Percentiles rank a stretch among this genome's conserved stretches.
Conservation (phyloP, 2,329 filamentous ascomycete species). For the Alternaria sp. region DNA sequence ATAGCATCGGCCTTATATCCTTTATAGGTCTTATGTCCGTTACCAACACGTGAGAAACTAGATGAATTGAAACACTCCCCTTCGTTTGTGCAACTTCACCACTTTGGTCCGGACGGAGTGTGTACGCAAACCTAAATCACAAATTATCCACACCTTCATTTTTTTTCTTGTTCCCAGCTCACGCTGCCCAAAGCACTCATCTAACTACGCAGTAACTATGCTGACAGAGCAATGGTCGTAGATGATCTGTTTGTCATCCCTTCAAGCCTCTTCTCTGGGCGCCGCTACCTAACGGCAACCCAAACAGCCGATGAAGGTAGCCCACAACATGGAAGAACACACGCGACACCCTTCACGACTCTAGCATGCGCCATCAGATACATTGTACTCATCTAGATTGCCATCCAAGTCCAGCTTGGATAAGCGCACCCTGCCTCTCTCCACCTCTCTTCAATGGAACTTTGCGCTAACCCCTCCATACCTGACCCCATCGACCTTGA, state of each 20-base stretch:
- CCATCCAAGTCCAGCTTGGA: background rate
- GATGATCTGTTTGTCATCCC: background rate
- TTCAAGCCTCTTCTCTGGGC: constrained; percentile 54
- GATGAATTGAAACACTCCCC: background rate
- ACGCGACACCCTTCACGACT: background rate
- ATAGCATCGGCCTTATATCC: constrained; percentile 4
- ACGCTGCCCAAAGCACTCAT: background rate
- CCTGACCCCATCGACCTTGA: constrained; percentile 78
- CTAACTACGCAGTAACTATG: background rate
- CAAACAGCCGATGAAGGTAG: background rate
- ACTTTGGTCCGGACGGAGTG: background rate
- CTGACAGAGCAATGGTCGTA: background rate
- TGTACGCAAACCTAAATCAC: background rate
- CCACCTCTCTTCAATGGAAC: constrained; percentile 65
- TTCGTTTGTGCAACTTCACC: background rate
- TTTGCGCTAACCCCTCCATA: constrained; percentile 81
- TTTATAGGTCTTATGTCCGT: background rate
- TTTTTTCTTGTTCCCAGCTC: background rate
- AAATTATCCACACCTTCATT: background rate
- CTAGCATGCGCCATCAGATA: background rate
- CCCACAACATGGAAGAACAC: background rate
- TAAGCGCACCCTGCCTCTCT: background rate
- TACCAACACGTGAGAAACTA: background rate
- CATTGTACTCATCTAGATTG: background rate
- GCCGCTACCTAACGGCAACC: background rate